Base-by-base conservation (phyloP, 345 rosid genomes). In the Euphorbia lathyris region DNA sequence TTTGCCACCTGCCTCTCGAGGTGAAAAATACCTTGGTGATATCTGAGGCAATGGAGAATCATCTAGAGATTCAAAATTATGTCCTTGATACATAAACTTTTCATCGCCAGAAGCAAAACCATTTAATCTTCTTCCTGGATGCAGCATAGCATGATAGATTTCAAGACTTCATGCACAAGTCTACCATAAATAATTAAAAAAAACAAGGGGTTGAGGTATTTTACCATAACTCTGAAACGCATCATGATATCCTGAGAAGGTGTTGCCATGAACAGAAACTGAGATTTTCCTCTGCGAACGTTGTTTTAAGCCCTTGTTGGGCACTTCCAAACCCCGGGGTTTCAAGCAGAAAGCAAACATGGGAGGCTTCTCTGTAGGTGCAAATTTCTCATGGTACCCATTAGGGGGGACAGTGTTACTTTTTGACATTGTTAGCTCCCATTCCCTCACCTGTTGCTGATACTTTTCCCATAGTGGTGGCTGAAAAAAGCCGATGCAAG, bases 291-390 rank as follows among this genome's bases (percentile, higher is more conserved):
- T 86, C 48, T 90, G 98, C 13, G 99, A 83, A 77, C 96, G 83
- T 58, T 92, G 99, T 68, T 95, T 95, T 29, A 94, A 88, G 34
- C 97, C 98, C 82, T 72, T 90, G 81, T 95, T 83, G 25, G 87
- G 94, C 66, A 90, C 86, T 78, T 95, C 99, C 86, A 95, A 77
- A 50, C 99, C 97, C 71, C 97, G 88, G 2, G 99, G 99, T 77
- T 92, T 95, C 88, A 92, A 78, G 77, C 98, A 95, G 74, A 95
- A 95, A 70, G 99, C 99, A 90, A 86, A 90, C 97, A 92, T 85
- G 32, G 86, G 82, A 48, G 98, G 98, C 88, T 89, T 95, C 78
- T 92, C 98, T 23, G 51, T 8, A 4, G 71, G 40, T 65, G 85
- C 70, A 57, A 60, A 74, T 77, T 84, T 93, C 70, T 78, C 83